Percentiles rank a stretch among this genome's conserved stretches.
Evolutionary conservation across 176 grass and related monocot genomes (phyloP).

Genomic region (Bromus sterilis): DNA sequence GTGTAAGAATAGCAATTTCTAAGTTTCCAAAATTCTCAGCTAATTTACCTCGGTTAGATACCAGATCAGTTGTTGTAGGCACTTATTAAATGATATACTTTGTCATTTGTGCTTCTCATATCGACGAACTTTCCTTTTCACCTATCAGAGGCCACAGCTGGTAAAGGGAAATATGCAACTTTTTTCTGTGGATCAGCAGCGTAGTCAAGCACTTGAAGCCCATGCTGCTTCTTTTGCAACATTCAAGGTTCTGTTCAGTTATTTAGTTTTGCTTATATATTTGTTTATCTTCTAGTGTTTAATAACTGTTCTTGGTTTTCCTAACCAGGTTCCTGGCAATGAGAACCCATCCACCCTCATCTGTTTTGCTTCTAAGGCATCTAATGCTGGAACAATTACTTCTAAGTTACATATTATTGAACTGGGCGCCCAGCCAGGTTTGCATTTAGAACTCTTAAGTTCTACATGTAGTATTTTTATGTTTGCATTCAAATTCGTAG

Average conservation of each 20-base stretch:
- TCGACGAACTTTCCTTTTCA: constrained; percentile 1
- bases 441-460: constrained; percentile 3
- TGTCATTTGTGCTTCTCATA: background rate
- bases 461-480: background rate
- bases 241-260: constrained; percentile 57
- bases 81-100: background rate
- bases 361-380: constrained; percentile 86
- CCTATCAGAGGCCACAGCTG: constrained; percentile 75
- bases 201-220: constrained; percentile 98
- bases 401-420: constrained; percentile 97
- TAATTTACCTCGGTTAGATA: background rate
- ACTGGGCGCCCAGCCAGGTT: constrained; percentile 88
- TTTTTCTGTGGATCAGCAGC: constrained; percentile 96
- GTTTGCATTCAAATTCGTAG: background rate
- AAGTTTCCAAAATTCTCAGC: background rate
- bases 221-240: constrained; percentile 94
- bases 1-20: background rate
- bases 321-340: constrained; percentile 75
- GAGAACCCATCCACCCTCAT: constrained; percentile 91
- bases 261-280: background rate
- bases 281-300: background rate
- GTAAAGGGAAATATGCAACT: constrained; percentile 99
- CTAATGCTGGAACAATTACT: constrained; percentile 80
- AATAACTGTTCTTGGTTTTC: background rate
- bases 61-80: background rate